Evolutionary conservation across 2,329 filamentous ascomycete genomes (phyloP), one percentile per base, ranked within the genome.

Genomic region (Ascochyta viciae-villosae): DNA sequence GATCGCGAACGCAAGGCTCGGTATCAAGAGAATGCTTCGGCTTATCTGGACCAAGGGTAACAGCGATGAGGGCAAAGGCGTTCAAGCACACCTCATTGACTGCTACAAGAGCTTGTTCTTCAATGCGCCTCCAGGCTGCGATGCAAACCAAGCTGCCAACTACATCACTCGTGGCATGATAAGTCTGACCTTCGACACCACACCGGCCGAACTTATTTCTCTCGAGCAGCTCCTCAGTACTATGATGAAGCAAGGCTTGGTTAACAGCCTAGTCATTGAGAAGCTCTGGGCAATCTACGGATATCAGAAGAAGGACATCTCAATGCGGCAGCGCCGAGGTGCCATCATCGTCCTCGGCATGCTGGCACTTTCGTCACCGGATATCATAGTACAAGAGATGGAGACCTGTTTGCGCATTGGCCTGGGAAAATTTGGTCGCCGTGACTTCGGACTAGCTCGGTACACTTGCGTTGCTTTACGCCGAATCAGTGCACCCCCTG

Each of bases 1-100:
- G 75, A 89, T 99, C 55, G 91, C 97, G 74, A 91, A 95, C 64
- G 92, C 96, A 71, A 93, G 96, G 75, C 80, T 89, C 35, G 95
- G 96, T 54, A 98, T 99, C 70, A 87, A 94, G 56, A 89, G 92
- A 54, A 99, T 99, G 95, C 83, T 99, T 61, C 89, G 94, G 49
- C 83, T 99, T 19, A 99, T 99, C 75, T 99, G 95, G 95, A 99
- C 95, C 62, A 99, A 99, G 78, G 94, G 95, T 66, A 99, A 98
- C 78, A 98, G 92, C 68, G 95, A 99, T 70, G 96, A 99, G 81
- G 95, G 96, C 68, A 99, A 98, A 78, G 95, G 95, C 52, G 93
- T 99, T 2, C 96, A 99, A 74, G 91, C 90, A 2, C 95, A 99
- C 76, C 83, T 99, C 27, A 96, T 99, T 63, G 95, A 99, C 66